phyloP scores from a whole-genome alignment of 306 rosid species.

The Mimosa bimucronata region DNA sequence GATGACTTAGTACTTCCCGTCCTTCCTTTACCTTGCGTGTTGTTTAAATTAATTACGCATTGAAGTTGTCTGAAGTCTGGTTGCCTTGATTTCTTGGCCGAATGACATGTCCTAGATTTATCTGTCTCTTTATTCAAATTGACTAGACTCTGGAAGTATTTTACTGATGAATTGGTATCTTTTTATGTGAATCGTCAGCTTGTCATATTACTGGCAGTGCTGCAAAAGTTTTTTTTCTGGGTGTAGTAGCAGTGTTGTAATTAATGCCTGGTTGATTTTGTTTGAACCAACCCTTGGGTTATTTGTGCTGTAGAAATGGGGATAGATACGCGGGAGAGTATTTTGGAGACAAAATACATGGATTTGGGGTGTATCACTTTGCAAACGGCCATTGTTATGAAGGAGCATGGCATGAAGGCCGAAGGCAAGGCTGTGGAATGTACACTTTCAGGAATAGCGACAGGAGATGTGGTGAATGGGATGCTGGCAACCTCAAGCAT shows the following conservation, averaged over 20 bases:
- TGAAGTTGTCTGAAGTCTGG: slow-evolving; percentile 22
- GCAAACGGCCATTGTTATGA: slow-evolving; percentile 94
- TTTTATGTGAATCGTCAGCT: not conserved
- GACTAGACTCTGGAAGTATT: not conserved
- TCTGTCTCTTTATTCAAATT: slow-evolving; percentile 12
- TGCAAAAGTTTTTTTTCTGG: not conserved
- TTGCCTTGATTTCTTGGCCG: slow-evolving; percentile 1
- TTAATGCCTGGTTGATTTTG: not conserved
- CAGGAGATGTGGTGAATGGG: slow-evolving; percentile 92
- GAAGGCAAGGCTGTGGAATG: slow-evolving; percentile 82
- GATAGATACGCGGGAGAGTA: slow-evolving; percentile 99
- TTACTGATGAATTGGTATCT: not conserved
- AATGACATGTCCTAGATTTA: not conserved
- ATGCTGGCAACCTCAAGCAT: slow-evolving; percentile 77
- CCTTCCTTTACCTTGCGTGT: not conserved
- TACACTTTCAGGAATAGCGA: slow-evolving; percentile 75
- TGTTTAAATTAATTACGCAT: slow-evolving; percentile 13
- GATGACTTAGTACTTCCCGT: not conserved
- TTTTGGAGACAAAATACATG: slow-evolving; percentile 97
- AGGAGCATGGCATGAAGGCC: slow-evolving; percentile 98
- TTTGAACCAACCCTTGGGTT: not conserved
- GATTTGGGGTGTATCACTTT: slow-evolving; percentile 95
- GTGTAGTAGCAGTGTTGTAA: not conserved
- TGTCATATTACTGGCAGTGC: not conserved
- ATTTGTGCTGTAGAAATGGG: slow-evolving; percentile 70